Percentiles rank a stretch among this genome's conserved stretches.
phyloP scores from a whole-genome alignment of 139 green algal genomes.

The Zygnema cylindricum region DNA sequence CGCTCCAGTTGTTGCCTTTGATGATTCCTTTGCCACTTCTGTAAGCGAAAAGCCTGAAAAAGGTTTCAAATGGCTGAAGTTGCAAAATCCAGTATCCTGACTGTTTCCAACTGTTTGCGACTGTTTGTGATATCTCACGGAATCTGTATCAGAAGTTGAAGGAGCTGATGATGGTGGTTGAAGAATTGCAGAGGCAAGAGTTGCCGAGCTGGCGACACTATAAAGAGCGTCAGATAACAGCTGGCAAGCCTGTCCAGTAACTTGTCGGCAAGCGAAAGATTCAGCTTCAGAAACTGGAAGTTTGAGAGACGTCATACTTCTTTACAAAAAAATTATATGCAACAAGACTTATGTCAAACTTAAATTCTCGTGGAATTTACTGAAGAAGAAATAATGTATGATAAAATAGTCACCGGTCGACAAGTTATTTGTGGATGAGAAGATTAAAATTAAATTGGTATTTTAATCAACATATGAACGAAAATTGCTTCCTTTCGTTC shows the following conservation, averaged over 20 bases:
- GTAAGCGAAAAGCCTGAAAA: too few species aligned
- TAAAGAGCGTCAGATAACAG: background rate
- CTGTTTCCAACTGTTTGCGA: background rate
- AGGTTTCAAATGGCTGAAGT: background rate
- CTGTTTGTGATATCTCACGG: background rate
- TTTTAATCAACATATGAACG: too few species aligned
- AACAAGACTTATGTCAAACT: too few species aligned
- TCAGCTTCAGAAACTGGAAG: background rate
- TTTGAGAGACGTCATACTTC: background rate
- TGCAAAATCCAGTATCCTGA: background rate
- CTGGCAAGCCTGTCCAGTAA: background rate
- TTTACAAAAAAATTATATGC: too few species aligned
- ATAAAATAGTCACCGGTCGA: too few species aligned
- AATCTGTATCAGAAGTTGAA: background rate
- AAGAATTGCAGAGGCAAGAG: background rate
- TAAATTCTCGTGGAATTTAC: too few species aligned
- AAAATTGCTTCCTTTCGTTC: too few species aligned
- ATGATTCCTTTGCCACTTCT: background rate
- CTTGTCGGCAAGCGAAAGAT: background rate
- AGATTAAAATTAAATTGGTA: too few species aligned
- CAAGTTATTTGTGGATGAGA: too few species aligned
- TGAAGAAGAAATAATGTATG: too few species aligned
- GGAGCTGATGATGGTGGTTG: background rate
- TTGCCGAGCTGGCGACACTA: background rate
- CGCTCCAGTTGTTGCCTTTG: background rate